phyloP scores from a whole-genome alignment of 2,329 filamentous ascomycete species.

The Sarocladium kiliense region DNA sequence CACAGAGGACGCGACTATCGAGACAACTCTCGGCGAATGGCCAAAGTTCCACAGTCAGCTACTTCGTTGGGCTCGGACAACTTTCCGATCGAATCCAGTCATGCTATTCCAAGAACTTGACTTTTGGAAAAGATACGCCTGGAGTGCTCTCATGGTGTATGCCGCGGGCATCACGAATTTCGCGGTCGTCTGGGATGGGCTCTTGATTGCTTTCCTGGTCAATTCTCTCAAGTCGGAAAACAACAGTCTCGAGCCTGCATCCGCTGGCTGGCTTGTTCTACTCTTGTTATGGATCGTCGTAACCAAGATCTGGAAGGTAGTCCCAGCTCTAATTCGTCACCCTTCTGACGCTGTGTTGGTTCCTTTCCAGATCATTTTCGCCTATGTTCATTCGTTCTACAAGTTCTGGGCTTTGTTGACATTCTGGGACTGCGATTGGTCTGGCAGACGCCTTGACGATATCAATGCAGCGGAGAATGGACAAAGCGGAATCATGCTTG shows the following conservation, averaged over 20 bases:
- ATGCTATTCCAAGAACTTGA: slow-evolving; percentile 37
- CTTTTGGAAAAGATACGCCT: slow-evolving; percentile 23
- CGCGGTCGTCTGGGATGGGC: slow-evolving; percentile 45
- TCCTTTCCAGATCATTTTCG: slow-evolving; percentile 46
- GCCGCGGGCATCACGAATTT: slow-evolving; percentile 50
- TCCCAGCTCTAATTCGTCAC: slow-evolving; percentile 44
- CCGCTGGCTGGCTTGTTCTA: slow-evolving; percentile 1
- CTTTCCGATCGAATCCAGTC: slow-evolving; percentile 49
- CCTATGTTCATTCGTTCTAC: slow-evolving; percentile 52
- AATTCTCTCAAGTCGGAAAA: not conserved
- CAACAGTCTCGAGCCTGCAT: not conserved
- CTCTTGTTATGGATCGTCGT: slow-evolving; percentile 41
- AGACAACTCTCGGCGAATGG: slow-evolving; percentile 46
- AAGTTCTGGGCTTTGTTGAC: slow-evolving; percentile 53
- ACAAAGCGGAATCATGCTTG: not conserved
- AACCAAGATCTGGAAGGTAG: slow-evolving; percentile 54
- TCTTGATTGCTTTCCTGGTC: slow-evolving; percentile 29
- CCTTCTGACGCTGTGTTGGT: slow-evolving; percentile 48
- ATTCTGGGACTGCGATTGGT: slow-evolving; percentile 40
- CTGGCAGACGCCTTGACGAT: slow-evolving; percentile 15
- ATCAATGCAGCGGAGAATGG: slow-evolving; percentile 12
- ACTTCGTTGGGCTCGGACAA: slow-evolving; percentile 52
- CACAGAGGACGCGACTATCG: slow-evolving; percentile 38
- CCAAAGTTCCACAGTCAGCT: slow-evolving; percentile 48
- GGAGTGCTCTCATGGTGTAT: slow-evolving; percentile 53